These are phyloP conservation scores for Microbotryomycetes sp. DNA, from an alignment of 1,284 basidiomycete genomes.

Conservation along the genomic window DNA sequence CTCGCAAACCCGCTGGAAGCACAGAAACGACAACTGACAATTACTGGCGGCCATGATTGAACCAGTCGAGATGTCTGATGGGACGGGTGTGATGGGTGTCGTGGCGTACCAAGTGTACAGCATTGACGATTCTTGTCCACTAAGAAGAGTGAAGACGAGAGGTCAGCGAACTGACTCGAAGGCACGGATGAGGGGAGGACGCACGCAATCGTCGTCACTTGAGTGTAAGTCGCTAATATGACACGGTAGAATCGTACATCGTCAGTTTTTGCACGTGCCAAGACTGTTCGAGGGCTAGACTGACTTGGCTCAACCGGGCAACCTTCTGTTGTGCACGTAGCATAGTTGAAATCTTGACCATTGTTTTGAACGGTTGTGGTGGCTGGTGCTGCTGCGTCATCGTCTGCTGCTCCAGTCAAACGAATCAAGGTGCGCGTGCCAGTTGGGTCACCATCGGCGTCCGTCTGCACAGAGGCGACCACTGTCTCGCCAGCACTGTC, in stretches of 20 bases:
- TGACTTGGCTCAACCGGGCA: constrained; percentile 21
- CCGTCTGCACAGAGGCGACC: constrained; percentile 14
- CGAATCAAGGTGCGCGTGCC: constrained; percentile 13
- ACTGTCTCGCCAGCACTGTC: constrained; percentile 20
- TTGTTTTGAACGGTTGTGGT: not conserved
- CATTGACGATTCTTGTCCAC: not conserved
- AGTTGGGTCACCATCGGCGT: constrained; percentile 18
- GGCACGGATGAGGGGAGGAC: not conserved
- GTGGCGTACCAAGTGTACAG: constrained; percentile 25
- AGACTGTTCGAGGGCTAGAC: not conserved
- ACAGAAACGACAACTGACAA: constrained; percentile 3
- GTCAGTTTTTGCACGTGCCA: not conserved
- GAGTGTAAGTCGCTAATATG: not conserved
- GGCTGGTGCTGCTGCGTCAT: not conserved
- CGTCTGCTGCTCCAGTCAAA: constrained; percentile 3
- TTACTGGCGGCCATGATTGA: constrained; percentile 3
- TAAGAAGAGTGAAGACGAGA: not conserved
- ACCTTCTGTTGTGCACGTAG: constrained; percentile 18
- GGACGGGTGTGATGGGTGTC: constrained; percentile 16
- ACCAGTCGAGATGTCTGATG: constrained; percentile 11
- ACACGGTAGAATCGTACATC: no score
- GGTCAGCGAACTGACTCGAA: not conserved
- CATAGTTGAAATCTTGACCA: constrained; percentile 5
- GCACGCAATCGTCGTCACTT: not conserved
- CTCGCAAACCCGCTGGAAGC: no score